These are phyloP conservation scores for Kingdonia uniflora DNA, from an alignment of 164 flowering plant species.

Conservation along the genomic window DNA sequence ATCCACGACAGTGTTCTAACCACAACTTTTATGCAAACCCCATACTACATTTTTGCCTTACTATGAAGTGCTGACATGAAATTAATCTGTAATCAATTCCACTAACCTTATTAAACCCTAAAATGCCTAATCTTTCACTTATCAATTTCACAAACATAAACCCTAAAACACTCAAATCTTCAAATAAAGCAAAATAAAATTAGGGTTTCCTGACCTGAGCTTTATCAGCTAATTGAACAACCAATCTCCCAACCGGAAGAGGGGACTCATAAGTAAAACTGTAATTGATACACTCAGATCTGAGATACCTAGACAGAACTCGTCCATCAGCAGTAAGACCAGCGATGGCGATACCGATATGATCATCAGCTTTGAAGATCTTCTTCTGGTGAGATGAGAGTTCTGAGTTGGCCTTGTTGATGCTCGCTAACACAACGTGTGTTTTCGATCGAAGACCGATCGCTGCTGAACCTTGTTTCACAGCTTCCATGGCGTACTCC, in stretches of 20 bases:
- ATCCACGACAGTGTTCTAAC: too few species aligned
- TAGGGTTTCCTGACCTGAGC: conserved; percentile 62
- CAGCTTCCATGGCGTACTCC: conserved; percentile 99
- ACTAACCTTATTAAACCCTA: too few species aligned
- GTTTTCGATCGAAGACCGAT: conserved; percentile 92
- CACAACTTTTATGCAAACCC: too few species aligned
- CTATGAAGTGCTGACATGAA: too few species aligned
- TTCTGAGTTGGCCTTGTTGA: conserved; percentile 84
- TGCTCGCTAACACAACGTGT: conserved; percentile 79
- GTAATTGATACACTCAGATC: conserved; percentile 82
- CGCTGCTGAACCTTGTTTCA: conserved; percentile 96
- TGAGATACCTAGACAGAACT: conserved; percentile 69
- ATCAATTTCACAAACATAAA: background rate
- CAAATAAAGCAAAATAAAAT: too few species aligned
- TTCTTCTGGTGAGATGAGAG: conserved; percentile 94
- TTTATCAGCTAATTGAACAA: conserved; percentile 92
- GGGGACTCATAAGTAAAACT: conserved; percentile 73
- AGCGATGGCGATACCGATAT: conserved; percentile 91
- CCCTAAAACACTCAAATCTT: background rate
- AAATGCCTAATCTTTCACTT: background rate
- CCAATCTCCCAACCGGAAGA: conserved; percentile 85
- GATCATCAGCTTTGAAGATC: conserved; percentile 94
- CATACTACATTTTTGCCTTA: too few species aligned
- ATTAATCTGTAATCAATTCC: too few species aligned
- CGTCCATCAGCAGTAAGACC: conserved; percentile 97